These are phyloP conservation scores for Tetratostichococcus sp. DNA, from an alignment of 139 green algal genomes.

Conservation along the genomic window DNA sequence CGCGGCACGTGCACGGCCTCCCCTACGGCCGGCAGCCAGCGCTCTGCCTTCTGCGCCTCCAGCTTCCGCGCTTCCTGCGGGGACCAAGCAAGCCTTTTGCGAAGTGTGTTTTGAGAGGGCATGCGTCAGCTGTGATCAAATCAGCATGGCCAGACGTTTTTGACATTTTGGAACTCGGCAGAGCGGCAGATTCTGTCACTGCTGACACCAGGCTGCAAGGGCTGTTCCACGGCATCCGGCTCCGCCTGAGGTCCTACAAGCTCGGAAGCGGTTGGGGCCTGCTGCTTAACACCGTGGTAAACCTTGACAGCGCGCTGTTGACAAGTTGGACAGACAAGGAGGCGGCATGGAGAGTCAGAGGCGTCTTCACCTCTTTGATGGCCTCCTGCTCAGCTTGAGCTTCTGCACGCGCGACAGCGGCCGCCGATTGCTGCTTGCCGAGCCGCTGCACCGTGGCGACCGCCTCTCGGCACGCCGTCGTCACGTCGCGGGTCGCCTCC, in stretches of 20 bases:
- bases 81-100: neutral
- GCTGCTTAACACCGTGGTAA: too few species aligned
- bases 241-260: too few species aligned
- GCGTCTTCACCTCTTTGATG: neutral
- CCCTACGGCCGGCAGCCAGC: constrained; percentile 3
- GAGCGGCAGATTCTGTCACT: too few species aligned
- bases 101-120: neutral
- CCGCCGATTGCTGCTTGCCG: neutral
- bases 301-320: too few species aligned
- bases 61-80: constrained; percentile 5
- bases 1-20: constrained; percentile 13
- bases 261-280: too few species aligned
- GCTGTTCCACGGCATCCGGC: too few species aligned
- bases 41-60: constrained; percentile 1
- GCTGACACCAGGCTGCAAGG: too few species aligned
- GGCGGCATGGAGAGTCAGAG: too few species aligned
- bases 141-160: too few species aligned
- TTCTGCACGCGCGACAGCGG: too few species aligned
- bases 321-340: too few species aligned
- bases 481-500: neutral
- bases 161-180: too few species aligned
- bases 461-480: neutral
- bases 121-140: neutral
- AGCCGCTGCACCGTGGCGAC: neutral
- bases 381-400: neutral